Evolutionary conservation across 2,329 filamentous ascomycete genomes (phyloP), one percentile per base, ranked within the genome.

Genomic region (Esteya vermicola): DNA sequence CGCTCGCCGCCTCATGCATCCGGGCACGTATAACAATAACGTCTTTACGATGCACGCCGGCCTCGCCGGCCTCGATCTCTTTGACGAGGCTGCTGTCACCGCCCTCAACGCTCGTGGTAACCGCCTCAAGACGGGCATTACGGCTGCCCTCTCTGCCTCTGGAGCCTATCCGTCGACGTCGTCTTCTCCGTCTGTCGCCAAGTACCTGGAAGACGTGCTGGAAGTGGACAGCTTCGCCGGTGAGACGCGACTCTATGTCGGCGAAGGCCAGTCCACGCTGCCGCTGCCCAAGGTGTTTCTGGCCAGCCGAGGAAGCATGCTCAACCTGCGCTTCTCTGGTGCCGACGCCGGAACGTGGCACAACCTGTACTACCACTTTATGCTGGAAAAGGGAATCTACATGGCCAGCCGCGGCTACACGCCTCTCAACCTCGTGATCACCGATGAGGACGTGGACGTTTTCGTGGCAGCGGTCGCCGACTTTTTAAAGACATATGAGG

Each of bases 11-110:
- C 54, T 74, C 4, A 54, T 58, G 3, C 73, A 78, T 47, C 67
- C 70, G 0, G 74, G 74, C 0, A 78, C 74, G 0, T 78, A 75
- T 55, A 77, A 78, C 49, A 78, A 78, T 48, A 77, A 78, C 47
- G 48, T 64, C 2, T 55, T 79, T 7, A 68, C 68, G 2, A 81
- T 79, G 63, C 59, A 62, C 20, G 69, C 71, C 8, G 76, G 75
- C 4, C 45, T 62, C 38, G 54, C 53, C 5, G 62, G 57, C 0
- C 50, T 64, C 6, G 48, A 55, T 26, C 42, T 64, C 1, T 63
- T 56, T 33, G 56, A 60, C 1, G 50, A 54, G 4, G 51, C 55
- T 4, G 51, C 52, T 3, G 56, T 57, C 14, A 35, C 37, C 2
- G 46, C 42, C 4, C 57, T 62, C 41, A 61, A 57, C 9, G 46